These are phyloP conservation scores for Saccharomyces mikatae DNA, from an alignment of 805 yeast species.

Conservation along the genomic window DNA sequence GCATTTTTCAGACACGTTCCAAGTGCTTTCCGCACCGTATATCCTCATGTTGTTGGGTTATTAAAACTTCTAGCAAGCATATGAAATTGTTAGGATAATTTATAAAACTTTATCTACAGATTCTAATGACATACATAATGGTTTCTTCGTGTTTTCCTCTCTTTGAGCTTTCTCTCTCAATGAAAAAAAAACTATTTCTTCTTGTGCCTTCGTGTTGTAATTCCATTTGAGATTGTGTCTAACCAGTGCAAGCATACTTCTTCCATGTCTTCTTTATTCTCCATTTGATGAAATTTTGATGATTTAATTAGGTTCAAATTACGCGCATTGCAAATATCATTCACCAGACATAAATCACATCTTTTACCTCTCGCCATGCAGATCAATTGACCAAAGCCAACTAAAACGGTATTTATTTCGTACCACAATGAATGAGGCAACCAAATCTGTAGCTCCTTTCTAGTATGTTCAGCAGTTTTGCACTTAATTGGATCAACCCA, in stretches of 20 bases:
- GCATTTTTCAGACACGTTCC: neutral
- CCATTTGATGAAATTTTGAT: neutral
- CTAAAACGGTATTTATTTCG: constrained; percentile 77
- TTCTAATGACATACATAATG: neutral
- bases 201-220: neutral
- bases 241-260: neutral
- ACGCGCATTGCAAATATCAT: constrained; percentile 49
- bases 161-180: neutral
- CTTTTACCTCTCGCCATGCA: constrained; percentile 64
- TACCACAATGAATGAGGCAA: constrained; percentile 68
- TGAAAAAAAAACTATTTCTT: neutral
- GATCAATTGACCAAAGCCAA: constrained; percentile 88
- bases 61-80: neutral
- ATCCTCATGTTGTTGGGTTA: neutral
- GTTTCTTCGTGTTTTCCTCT: neutral
- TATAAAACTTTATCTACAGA: neutral
- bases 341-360: constrained; percentile 66
- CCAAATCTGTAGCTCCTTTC: constrained; percentile 65
- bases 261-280: neutral
- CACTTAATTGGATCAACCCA: constrained; percentile 51
- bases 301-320: constrained; percentile 36
- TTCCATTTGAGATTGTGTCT: neutral
- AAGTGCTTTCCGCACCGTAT: neutral
- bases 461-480: constrained; percentile 67
- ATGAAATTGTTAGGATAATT: neutral